Evolutionary conservation across 2,329 filamentous ascomycete species (phyloP), one percentile per base, ranked within the genome.

Genomic region (Sarocladium kiliense): DNA sequence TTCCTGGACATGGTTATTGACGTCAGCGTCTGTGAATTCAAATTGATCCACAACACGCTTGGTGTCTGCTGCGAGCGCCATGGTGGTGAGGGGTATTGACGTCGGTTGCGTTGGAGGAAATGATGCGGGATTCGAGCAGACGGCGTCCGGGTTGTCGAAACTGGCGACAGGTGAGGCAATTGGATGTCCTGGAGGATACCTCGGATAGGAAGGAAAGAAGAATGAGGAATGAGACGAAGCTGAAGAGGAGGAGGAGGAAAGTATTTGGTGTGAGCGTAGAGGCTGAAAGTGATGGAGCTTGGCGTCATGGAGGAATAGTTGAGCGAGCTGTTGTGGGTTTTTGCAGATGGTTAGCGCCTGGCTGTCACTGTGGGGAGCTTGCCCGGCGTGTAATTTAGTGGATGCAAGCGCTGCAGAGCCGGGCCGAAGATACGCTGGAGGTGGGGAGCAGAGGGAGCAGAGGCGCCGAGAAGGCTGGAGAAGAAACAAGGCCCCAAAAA

Each of bases 41-140:
- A 97, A 97, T 71, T 94, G 84, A 63, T 82, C 82, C 64, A 89
- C 88, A 65, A 97, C 84, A 66, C 83, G 84, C 79, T 86, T 85
- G 57, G 91, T 90, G 73, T 93, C 88, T 59, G 85, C 80, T 59
- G 74, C 74, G 59, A 87, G 76, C 57, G 78, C 74, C 84, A 88
- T 88, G 26, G 50, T 56, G 62, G 75, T 77, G 73, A 78, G 75
- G 55, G 77, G 77, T 70, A 68, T 71, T 42, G 82, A 85, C 54
- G 78, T 74, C 14, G 82, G 81, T 32, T 77, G 73, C 41, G 73
- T 64, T 18, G 77, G 79, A 44, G 78, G 74, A 65, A 86, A 85
- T 42, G 79, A 76, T 53, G 71, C 72, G 54, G 74, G 77, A 56
- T 77, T 80, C 62, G 78, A 72, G 72, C 83, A 86, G 62, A 81